Base-by-base conservation (phyloP, 2,329 filamentous ascomycete genomes). In the Phyllosticta capitalensis region DNA sequence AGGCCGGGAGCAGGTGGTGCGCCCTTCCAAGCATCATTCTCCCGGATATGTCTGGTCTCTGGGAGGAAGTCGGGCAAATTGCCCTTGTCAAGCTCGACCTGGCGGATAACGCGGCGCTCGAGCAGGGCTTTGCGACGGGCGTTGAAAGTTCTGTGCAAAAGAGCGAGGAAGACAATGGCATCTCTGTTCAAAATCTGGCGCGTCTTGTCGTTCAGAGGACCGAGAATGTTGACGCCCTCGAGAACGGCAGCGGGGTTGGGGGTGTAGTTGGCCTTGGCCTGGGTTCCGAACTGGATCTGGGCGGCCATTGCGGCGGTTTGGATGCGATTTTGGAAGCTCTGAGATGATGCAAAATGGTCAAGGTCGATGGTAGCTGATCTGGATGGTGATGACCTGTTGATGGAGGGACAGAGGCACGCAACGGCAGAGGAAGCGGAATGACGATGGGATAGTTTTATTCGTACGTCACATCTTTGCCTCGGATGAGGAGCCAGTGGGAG, bases 61-160 rank as follows among this genome's bases (percentile, higher is more conserved):
- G 92, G 90, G 58, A 97, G 83, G 80, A 99, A 97, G 76, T 97
- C 92, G 63, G 91, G 91, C 52, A 96, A 81, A 58, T 84, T 77
- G 66, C 94, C 94, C 72, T 87, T 88, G 79, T 97, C 92, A 64
- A 97, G 85, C 82, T 96, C 92, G 66, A 88, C 87, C 79, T 97
- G 94, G 71, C 92, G 89, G 66, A 87, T 79, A 68, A 88, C 83
- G 68, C 94, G 90, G 69, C 91, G 86, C 78, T 96, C 87, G 58
- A 99, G 84, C 51, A 99, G 85, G 54, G 82, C 80, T 81, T 96
- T 96, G 76, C 94, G 89, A 59, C 87, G 92, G 64, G 75, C 78
- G 75, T 97, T 95, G 83, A 97, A 97, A 65, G 91, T 90, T 72
- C 92, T 88, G 79, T 99, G 94, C 69, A 99, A 84, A 64, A 96